A percentile compares a stretch with the other conserved stretches of the same genome.
Conservation (phyloP, 176 grass and related monocot species). For the Areca catechu region DNA sequence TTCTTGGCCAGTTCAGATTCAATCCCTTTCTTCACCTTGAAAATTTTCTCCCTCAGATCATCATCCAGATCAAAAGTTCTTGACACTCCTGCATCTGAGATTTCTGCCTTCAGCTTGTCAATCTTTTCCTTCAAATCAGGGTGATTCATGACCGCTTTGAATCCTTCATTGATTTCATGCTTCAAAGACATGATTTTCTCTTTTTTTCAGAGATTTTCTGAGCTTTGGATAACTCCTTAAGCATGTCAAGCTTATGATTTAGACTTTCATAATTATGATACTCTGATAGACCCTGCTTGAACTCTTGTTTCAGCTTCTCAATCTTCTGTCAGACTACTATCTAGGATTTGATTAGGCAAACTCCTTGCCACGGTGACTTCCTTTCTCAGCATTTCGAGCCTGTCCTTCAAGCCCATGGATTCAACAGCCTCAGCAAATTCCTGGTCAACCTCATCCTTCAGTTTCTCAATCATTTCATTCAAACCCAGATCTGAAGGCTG, state of each 20-base stretch:
- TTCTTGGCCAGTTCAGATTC: too few species aligned
- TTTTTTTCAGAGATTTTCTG: too few species aligned
- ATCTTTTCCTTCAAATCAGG: too few species aligned
- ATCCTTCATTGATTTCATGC: too few species aligned
- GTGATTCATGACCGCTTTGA: too few species aligned
- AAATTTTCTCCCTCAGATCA: too few species aligned
- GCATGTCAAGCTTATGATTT: conserved; percentile 18
- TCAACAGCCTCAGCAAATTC: conserved; percentile 16
- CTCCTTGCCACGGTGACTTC: conserved; percentile 5
- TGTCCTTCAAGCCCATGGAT: conserved; percentile 16
- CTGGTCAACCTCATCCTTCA: conserved; percentile 9
- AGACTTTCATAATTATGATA: neutral
- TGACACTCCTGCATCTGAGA: too few species aligned
- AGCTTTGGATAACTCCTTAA: neutral
- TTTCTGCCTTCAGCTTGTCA: too few species aligned
- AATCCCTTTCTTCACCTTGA: too few species aligned
- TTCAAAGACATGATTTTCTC: too few species aligned
- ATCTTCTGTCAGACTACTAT: conserved; percentile 1
- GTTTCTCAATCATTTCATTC: conserved; percentile 3
- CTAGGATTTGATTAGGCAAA: neutral
- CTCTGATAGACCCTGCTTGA: conserved; percentile 2
- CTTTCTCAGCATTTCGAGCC: conserved; percentile 9
- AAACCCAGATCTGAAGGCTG: neutral
- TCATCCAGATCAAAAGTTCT: too few species aligned
- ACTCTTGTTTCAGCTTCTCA: conserved; percentile 16